Base-by-base conservation (phyloP, 1,284 basidiomycete species). In the Rugosomyces carneus region DNA sequence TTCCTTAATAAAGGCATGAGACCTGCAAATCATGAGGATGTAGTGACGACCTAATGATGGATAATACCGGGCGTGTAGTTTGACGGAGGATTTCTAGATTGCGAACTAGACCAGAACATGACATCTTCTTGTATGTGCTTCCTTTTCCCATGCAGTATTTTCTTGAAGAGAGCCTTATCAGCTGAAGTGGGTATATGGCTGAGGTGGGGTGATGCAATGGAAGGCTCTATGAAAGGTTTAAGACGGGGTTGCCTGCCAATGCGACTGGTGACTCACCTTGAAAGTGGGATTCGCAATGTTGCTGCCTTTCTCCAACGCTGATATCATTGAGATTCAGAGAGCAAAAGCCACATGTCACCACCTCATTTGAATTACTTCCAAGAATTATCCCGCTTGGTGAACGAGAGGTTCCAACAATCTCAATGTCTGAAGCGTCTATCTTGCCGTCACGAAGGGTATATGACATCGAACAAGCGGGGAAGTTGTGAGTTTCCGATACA, bases 21-120 rank as follows among this genome's bases (percentile, higher is more conserved):
- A 10, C 84, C 89, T 89, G 50, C 26, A 15, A 23, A 18, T 35
- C 21, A 42, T 35, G 40, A 26, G 31, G 15, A 11, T 9, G 10
- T 29, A 19, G 29, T 27, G 26, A 48, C 45, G 48, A 44, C 21
- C 29, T 31, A 24, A 5, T 26, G 16, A 36, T 11, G 42, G 11
- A 19, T 34, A 4, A 15, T 59, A 87, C 89, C 83, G 47, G 89
- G 89, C 0, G 78, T 80, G 57, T 78, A 83, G 57, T 87, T 89
- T 3, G 55, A 49, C 0, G 90, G 89, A n/a, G 84, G 81, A 1
- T 64, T 50, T 1, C 48, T 59, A 1, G 59, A 50, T 46, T 68
- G 66, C 4, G 73, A 53, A 9, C 75, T 61, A 60, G 80, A 67
- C 87, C 86, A 89, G 59, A 88, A 89, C 1, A 66, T 43, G 53